Evolutionary conservation across 805 yeast genomes (phyloP), one percentile per base, ranked within the genome.

Genomic region (Schwanniomyces polymorphus): DNA sequence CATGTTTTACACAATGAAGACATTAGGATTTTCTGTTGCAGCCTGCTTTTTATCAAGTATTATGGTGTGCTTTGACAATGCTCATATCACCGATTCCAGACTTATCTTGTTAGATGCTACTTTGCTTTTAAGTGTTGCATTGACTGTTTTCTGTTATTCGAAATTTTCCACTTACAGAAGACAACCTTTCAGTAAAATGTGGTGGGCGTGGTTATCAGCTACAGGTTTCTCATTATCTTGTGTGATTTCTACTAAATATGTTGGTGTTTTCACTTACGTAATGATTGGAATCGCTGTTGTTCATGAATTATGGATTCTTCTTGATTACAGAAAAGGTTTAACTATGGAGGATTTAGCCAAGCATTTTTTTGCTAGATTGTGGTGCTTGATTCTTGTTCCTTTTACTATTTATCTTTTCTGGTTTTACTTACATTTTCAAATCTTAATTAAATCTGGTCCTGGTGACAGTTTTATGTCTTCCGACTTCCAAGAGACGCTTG

Each of bases 381-480:
- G 82, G 55, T 75, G 85, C 2, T 78, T 94, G 55, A 79, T 94
- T 46, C 76, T 89, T 10, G 65, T 91, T 14, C 99, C 99, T 26
- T 86, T 90, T 63, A 54, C 81, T 27, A 79, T 94, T 54, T 94
- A 90, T 64, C 74, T 91, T 52, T 84, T 81, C 58, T 91, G 97
- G 96, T 94, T 92, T 71, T 90, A 85, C 72, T 76, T 91, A 45
- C 99, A 94, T 69, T 94, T 94, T 69, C 79, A 82, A 27, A 79
- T 94, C 23, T 79, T 94, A 59, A 78, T 70, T 56, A 85, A 80
- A 55, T 91, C 98, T 1, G 99, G 99, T 26, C 94, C 97, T 5
- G 99, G 99, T 51, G 97, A 94, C 64, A 76, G 78, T 2, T 91
- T 92, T 65, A 94, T 94, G 99, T 82, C 94, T n/a, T 78, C 94